phyloP scores from a whole-genome alignment of 208 protist species.

The Trypanosoma theileri region DNA sequence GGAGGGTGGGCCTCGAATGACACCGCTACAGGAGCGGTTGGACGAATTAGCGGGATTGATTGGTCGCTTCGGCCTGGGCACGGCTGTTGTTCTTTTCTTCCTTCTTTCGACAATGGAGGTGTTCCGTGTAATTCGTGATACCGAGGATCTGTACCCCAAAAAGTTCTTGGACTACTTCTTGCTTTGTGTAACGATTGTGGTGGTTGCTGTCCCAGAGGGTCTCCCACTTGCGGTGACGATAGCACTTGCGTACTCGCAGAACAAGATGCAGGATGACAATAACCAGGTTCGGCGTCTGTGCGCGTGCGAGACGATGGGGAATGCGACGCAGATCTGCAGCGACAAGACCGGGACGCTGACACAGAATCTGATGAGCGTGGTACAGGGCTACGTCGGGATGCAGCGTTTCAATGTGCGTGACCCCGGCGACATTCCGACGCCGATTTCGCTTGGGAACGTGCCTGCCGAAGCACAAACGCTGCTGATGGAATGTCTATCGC shows the following conservation, averaged over 20 bases:
- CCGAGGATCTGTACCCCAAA: conserved; percentile 22
- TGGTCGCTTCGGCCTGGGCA: conserved; percentile 82
- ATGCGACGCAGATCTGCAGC: conserved; percentile 96
- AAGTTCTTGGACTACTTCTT: conserved; percentile 88
- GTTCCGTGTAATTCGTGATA: conserved; percentile 36
- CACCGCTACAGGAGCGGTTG: conserved; percentile 95
- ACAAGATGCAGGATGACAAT: conserved; percentile 98
- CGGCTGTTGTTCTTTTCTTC: conserved; percentile 71
- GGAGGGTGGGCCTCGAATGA: conserved; percentile 48
- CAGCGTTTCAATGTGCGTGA: conserved; percentile 46
- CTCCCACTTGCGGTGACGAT: conserved; percentile 97
- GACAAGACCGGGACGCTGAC: conserved; percentile 99
- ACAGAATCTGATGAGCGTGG: conserved; percentile 97
- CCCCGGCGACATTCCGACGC: conserved; percentile 54
- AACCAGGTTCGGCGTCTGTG: conserved; percentile 97
- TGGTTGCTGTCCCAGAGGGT: conserved; percentile 98
- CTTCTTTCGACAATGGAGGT: conserved; percentile 53
- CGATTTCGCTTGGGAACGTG: conserved; percentile 31
- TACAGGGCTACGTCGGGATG: conserved; percentile 78
- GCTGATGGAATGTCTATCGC: conserved; percentile 49
- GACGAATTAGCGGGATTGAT: conserved; percentile 88
- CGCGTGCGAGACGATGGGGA: conserved; percentile 98
- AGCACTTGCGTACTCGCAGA: conserved; percentile 97
- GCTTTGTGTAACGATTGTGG: conserved; percentile 95
- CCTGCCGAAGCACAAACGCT: conserved; percentile 6